Evolutionary conservation across 2,329 filamentous ascomycete genomes (phyloP).

Genomic region (Ophiostoma sp.): DNA sequence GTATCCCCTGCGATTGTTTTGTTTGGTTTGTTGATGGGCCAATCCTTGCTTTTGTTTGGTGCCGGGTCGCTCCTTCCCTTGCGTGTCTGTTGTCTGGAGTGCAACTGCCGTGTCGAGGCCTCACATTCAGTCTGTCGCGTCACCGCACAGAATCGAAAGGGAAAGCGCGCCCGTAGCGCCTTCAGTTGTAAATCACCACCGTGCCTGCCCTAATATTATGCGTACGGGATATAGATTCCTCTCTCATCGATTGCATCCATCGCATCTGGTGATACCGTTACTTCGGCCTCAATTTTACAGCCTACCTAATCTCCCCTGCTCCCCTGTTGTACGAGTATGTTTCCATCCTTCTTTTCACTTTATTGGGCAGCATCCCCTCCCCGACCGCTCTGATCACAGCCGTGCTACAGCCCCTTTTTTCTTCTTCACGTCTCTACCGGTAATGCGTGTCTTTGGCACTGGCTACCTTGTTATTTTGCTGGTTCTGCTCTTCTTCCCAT

Average conservation of each 20-base stretch:
- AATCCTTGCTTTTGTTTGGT: conserved; percentile 12
- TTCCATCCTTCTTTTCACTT: no score
- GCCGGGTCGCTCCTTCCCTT: conserved; percentile 15
- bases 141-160: not conserved
- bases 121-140: not conserved
- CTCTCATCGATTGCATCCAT: not conserved
- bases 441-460: not conserved
- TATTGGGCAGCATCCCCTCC: not conserved
- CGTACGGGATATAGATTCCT: not conserved
- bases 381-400: not conserved
- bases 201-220: not conserved
- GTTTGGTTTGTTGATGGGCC: conserved; percentile 18
- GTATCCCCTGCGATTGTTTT: conserved; percentile 12
- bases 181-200: not conserved
- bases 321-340: not conserved
- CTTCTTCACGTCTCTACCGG: not conserved
- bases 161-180: not conserved
- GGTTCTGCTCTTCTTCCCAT: not conserved
- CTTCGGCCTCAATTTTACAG: conserved; percentile 15
- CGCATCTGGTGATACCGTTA: conserved; percentile 19
- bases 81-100: conserved; percentile 2
- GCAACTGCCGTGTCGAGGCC: not conserved
- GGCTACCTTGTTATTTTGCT: no score
- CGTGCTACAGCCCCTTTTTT: not conserved
- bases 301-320: conserved; percentile 7